Conservation (phyloP, 176 grass and related monocot species). For the Bonia amplexicaulis region DNA sequence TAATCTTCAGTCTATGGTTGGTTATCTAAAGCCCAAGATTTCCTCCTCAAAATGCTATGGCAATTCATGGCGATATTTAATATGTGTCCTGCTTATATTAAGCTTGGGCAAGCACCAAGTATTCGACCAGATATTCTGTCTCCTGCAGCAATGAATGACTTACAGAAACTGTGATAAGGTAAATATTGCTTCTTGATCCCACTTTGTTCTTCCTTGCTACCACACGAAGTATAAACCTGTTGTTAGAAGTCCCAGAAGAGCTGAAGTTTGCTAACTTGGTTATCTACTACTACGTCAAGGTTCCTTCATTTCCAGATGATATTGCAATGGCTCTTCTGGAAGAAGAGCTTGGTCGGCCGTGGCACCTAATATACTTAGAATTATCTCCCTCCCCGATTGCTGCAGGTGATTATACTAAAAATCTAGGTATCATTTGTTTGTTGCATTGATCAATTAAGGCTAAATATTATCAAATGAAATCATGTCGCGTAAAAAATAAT, state of each 20-base stretch:
- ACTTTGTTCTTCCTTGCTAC: neutral
- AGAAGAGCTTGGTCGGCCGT: slow-evolving; percentile 88
- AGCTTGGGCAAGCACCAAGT: slow-evolving; percentile 88
- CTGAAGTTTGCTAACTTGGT: slow-evolving; percentile 20
- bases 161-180: slow-evolving; percentile 95
- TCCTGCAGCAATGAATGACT: slow-evolving; percentile 84
- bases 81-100: slow-evolving; percentile 80
- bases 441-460: neutral
- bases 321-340: slow-evolving; percentile 86
- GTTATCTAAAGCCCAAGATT: neutral
- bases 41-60: neutral
- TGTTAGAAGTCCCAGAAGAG: neutral
- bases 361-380: slow-evolving; percentile 86
- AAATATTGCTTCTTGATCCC: neutral
- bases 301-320: slow-evolving; percentile 94
- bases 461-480: neutral
- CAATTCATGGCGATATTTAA: neutral
- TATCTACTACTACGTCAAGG: slow-evolving; percentile 27
- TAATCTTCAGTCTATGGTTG: neutral
- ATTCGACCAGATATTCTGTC: slow-evolving; percentile 95
- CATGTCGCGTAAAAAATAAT: neutral
- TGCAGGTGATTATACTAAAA: slow-evolving; percentile 53
- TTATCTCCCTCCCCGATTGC: slow-evolving; percentile 88
- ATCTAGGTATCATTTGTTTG: neutral
- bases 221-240: neutral